phyloP scores from a whole-genome alignment of 2,329 filamentous ascomycete genomes.

The Zasmidium angulare region DNA sequence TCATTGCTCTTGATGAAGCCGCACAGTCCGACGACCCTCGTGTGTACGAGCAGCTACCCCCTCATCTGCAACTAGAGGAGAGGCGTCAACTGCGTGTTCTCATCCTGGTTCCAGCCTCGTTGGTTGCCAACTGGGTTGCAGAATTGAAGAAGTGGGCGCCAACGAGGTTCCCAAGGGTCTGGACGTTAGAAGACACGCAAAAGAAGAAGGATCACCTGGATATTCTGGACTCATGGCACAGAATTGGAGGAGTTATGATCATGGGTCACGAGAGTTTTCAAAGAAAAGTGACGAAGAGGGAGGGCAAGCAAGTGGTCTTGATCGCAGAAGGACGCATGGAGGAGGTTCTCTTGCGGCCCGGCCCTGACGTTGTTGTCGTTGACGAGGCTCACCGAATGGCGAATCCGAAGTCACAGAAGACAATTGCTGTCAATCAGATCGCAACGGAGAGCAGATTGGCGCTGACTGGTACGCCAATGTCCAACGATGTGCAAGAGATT shows the following conservation, averaged over 20 bases:
- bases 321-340: constrained; percentile 59
- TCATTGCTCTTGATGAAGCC: constrained; percentile 71
- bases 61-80: constrained; percentile 48
- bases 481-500: constrained; percentile 82
- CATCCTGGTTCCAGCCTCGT: constrained; percentile 70
- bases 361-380: constrained; percentile 72
- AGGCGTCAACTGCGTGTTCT: constrained; percentile 61
- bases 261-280: constrained; percentile 72
- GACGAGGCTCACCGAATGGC: constrained; percentile 86
- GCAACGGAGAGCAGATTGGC: constrained; percentile 72
- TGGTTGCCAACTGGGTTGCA: constrained; percentile 81
- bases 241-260: constrained; percentile 69
- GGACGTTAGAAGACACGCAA: constrained; percentile 52
- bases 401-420: constrained; percentile 57
- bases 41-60: constrained; percentile 67
- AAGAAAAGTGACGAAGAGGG: constrained; percentile 35
- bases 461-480: constrained; percentile 80
- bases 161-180: constrained; percentile 55
- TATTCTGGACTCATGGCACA: constrained; percentile 60
- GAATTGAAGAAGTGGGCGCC: constrained; percentile 70
- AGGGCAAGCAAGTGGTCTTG: constrained; percentile 55
- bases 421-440: constrained; percentile 59
- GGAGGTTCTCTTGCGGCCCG: constrained; percentile 49
- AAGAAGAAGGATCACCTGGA: constrained; percentile 43
- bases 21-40: constrained; percentile 57